Percentiles rank a stretch among this genome's conserved stretches.
Evolutionary conservation across 2,329 filamentous ascomycete species (phyloP).

Genomic region (Aspergillus carbonarius): DNA sequence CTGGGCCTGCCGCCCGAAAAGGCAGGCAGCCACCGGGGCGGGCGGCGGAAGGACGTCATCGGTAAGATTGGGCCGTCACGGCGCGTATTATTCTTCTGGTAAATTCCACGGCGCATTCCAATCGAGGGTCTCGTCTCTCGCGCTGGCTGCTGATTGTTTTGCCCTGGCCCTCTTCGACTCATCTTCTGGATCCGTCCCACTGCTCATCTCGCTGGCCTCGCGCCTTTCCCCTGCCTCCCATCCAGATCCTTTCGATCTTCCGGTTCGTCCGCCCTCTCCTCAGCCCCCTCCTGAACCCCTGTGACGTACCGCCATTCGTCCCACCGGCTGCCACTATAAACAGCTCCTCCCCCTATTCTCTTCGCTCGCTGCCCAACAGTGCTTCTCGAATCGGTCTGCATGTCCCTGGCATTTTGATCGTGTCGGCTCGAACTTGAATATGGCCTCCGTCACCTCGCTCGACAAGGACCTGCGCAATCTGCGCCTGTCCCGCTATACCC

Average conservation of each 20-base stretch:
- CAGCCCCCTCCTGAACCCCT: background rate
- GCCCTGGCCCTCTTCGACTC: background rate
- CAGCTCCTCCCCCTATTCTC: constrained; percentile 1
- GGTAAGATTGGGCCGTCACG: background rate
- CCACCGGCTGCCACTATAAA: constrained; percentile 7
- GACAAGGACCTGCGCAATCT: constrained; percentile 94
- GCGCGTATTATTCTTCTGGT: background rate
- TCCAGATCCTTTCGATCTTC: background rate
- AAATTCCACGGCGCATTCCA: background rate
- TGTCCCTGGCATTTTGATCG: background rate
- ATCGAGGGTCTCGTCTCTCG: background rate
- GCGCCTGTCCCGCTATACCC: constrained; percentile 90
- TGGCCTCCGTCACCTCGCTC: constrained; percentile 91
- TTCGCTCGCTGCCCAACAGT: background rate
- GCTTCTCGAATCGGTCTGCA: constrained; percentile 5
- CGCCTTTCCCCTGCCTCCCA: constrained; percentile 2
- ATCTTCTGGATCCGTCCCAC: background rate
- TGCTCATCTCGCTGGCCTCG: background rate
- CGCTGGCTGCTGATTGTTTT: background rate
- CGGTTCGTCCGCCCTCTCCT: background rate
- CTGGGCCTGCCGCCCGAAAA: background rate
- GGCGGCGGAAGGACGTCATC: background rate
- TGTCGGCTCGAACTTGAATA: constrained; percentile 40
- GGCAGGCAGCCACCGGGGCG: background rate
- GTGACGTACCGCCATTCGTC: constrained; percentile 14